Percentiles rank a stretch among this genome's conserved stretches.
Conservation (phyloP, 495 filamentous ascomycete species). For the Pyrenula aspistea region DNA sequence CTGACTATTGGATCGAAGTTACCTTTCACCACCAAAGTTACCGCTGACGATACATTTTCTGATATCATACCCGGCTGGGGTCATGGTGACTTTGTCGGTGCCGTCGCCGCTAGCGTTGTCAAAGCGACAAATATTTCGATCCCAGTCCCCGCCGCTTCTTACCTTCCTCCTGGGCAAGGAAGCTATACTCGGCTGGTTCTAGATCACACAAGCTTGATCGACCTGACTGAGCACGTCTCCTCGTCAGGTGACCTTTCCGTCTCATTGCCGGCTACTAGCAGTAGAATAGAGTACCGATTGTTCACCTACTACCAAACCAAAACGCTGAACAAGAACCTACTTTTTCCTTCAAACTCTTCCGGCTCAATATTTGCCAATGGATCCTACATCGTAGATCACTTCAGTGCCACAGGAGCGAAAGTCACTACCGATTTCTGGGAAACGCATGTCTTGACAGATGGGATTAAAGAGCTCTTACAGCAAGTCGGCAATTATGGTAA, state of each 20-base stretch:
- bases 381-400: constrained; percentile 38
- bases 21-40: constrained; percentile 13
- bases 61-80: constrained; percentile 27
- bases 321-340: no score
- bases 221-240: constrained; percentile 8
- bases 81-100: constrained; percentile 18
- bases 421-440: constrained; percentile 32
- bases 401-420: constrained; percentile 27
- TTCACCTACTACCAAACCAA: no score
- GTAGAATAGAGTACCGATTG: no score
- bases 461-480: constrained; percentile 17
- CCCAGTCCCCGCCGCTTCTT: not conserved
- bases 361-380: no score
- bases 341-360: constrained; percentile 4
- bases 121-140: constrained; percentile 8
- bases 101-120: constrained; percentile 17
- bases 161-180: not conserved
- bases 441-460: constrained; percentile 23
- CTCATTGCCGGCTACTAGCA: no score
- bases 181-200: constrained; percentile 7
- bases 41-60: constrained; percentile 15
- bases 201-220: constrained; percentile 7
- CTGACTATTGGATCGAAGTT: constrained; percentile 2
- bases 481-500: constrained; percentile 30
- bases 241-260: constrained; percentile 10